Base-by-base conservation (phyloP, 148 eudicot species). In the Spergularia bocconei region DNA sequence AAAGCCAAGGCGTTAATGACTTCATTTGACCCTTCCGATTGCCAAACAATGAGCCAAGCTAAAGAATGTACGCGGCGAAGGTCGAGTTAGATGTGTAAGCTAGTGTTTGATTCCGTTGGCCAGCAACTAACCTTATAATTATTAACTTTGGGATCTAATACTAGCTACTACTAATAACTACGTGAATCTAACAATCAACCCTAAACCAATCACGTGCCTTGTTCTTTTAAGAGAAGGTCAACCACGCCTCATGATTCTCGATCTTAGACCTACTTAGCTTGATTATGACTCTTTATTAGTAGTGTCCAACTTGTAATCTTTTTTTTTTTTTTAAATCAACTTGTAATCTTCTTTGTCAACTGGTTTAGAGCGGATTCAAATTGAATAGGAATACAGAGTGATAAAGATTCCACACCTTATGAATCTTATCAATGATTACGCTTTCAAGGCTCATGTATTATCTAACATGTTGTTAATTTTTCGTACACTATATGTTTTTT, bases 121-220 rank as follows among this genome's bases (percentile, higher is more conserved):
- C 41, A 17, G 17, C 47, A 36, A 33, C 44, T 63, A 63, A 36
- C 13, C 21, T 39, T 6, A 41, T 64, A 16, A 60, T 21, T 62
- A 62, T 25, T 33, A 15, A 62, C 13, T 29, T 25, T 11, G 2
- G 6, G 16, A 62, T 62, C 69, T 66, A 66, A n/a, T 66, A 17
- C 48, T 44, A 29, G 0, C 48, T 44, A 44, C 7, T 44, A 44
- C 7, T 5, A 44, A 66, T 16, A 66, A 20, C 29, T 67, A 50
- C 71, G 15, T 67, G 71, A 67, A 67, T 67, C 71, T 67, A 67
- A 67, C 56, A 20, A n/a, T 67, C 11, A 67, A 1, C 56, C 71
- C 6, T 67, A 21, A 29, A 20, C 71, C 56, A 67, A 67, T 67
- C 55, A 67, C 21, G 56, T 67, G 36, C 1, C 14, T 10, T 19